Evolutionary conservation across 2,329 filamentous ascomycete genomes (phyloP).

Genomic region (Myotisia sp.): DNA sequence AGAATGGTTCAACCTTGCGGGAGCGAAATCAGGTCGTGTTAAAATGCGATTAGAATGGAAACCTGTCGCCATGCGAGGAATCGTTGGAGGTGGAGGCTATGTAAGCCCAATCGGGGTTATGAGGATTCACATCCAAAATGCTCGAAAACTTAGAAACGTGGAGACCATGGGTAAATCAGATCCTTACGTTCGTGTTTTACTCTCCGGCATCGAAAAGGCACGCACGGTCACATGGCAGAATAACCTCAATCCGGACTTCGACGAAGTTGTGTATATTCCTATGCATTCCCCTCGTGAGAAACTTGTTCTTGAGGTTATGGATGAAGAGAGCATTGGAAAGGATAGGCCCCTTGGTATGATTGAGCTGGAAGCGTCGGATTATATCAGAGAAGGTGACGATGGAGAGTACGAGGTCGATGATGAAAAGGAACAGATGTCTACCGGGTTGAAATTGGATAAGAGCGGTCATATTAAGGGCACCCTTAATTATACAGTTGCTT

Average conservation of each 20-base stretch:
- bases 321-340: conserved; percentile 80
- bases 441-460: conserved; percentile 58
- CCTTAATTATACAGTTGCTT: conserved; percentile 69
- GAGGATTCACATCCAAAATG: conserved; percentile 79
- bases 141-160: conserved; percentile 71
- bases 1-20: conserved; percentile 86
- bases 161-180: conserved; percentile 96
- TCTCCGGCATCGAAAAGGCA: conserved; percentile 81
- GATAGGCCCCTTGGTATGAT: conserved; percentile 75
- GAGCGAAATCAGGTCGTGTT: conserved; percentile 65
- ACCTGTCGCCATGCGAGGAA: conserved; percentile 72
- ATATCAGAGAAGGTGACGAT: conserved; percentile 58
- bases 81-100: conserved; percentile 68
- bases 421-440: conserved; percentile 52
- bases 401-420: conserved; percentile 73
- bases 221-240: conserved; percentile 93
- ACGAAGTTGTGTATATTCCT: conserved; percentile 88
- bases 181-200: conserved; percentile 74
- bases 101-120: conserved; percentile 88
- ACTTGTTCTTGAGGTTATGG: conserved; percentile 86
- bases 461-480: conserved; percentile 63
- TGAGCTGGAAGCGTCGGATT: conserved; percentile 65
- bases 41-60: conserved; percentile 94
- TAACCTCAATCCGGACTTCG: conserved; percentile 87
- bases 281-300: conserved; percentile 75